Evolutionary conservation across 345 rosid genomes (phyloP), one percentile per base, ranked within the genome.

Genomic region (Salix exigua): DNA sequence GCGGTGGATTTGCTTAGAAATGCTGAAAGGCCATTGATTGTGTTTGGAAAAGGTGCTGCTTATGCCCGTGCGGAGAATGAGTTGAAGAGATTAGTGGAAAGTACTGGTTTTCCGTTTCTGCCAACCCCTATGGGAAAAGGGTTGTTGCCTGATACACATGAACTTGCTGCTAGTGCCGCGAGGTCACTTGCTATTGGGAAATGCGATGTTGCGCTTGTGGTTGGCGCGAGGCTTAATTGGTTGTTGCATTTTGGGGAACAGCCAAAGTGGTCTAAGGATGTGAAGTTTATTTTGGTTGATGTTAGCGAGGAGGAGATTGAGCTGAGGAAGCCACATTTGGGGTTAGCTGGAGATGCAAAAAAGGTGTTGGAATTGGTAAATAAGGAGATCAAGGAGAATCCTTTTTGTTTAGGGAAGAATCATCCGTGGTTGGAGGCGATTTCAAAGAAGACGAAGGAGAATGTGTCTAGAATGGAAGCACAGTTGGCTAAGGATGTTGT

Each of bases 111-210:
- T 55, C 99, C 99, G 0, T 96, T 96, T 80, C 79, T 93, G 80
- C 98, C 99, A 1, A 93, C 99, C 28, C 98, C 99, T 2, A 93
- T 93, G 99, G 99, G 99, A 37, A 96, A 96, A 86, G 99, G 99
- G n/a, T 73, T 96, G 86, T 80, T 96, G 83, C 89, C 96, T 12
- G 99, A 96, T 80, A 83, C 91, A 2, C 99, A 96, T 79, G 90
- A 88, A 73, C 87, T 96, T 21, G 96, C 97, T 0, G 97, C 97
- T 4, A 89, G 87, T 30, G 99, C 98, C 6, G 98, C 99, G 17
- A 91, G 98, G 88, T 96, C 99, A 5, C 91, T 96, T 6, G 98
- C 96, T 4, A 92, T 96, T 42, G 98, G 99, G 46, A 88, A 93
- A 81, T 96, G 98, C 73, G 99, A 96, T 74, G 94, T 93, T 18